A percentile compares a stretch with the other conserved stretches of the same genome.
phyloP scores from a whole-genome alignment of 2,329 filamentous ascomycete species.

The Pestalotiopsis fici region DNA sequence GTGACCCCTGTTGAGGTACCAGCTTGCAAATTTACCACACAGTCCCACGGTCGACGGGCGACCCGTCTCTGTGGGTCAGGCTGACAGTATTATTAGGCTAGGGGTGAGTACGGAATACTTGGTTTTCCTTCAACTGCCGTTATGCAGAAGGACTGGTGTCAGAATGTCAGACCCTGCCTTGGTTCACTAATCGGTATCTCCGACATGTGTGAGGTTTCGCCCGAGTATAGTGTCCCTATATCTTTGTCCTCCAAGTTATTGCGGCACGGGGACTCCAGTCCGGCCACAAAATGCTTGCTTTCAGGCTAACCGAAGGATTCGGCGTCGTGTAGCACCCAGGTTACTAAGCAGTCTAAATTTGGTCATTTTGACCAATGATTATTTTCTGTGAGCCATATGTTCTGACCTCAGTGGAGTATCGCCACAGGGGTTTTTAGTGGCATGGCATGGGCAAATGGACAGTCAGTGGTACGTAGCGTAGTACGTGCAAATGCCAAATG shows the following conservation, averaged over 20 bases:
- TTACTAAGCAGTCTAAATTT: neutral
- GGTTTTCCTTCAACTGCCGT: neutral
- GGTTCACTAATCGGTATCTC: neutral
- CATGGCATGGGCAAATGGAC: neutral
- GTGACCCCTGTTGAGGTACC: neutral
- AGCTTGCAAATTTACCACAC: neutral
- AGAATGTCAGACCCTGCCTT: neutral
- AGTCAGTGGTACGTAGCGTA: too few species aligned
- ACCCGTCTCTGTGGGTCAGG: neutral
- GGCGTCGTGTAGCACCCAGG: neutral
- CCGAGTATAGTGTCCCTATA: neutral
- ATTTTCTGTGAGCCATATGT: neutral
- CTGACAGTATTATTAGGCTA: neutral
- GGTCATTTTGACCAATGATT: neutral
- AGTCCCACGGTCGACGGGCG: neutral
- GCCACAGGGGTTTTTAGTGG: neutral
- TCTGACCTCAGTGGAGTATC: neutral
- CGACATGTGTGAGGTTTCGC: neutral
- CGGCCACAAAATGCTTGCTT: neutral
- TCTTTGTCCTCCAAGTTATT: neutral
- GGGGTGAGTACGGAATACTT: neutral
- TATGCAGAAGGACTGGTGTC: too few species aligned
- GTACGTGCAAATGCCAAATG: too few species aligned
- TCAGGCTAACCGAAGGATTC: neutral
- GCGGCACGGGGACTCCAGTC: neutral